These are phyloP conservation scores for Mortierella antarctica DNA, from an alignment of 192 early-diverging fungal species.

Conservation along the genomic window DNA sequence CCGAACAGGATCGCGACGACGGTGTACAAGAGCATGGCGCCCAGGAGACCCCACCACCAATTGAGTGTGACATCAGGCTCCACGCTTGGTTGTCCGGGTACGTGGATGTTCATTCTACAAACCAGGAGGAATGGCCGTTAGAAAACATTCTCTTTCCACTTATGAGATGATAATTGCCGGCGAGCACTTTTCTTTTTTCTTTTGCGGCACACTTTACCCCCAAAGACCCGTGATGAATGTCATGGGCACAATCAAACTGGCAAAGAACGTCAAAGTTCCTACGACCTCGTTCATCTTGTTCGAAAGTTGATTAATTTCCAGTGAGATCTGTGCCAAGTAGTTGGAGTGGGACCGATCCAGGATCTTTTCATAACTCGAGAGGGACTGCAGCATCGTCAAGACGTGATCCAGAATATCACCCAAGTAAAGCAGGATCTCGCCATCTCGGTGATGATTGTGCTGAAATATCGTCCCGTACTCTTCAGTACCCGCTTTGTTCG, in stretches of 20 bases:
- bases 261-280: slow-evolving; percentile 61
- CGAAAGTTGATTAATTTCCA: slow-evolving; percentile 72
- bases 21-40: slow-evolving; percentile 26
- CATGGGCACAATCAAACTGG: slow-evolving; percentile 67
- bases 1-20: slow-evolving; percentile 33
- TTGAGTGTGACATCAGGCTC: slow-evolving; percentile 7
- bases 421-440: slow-evolving; percentile 79
- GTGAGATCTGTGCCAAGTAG: slow-evolving; percentile 79
- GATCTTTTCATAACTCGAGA: slow-evolving; percentile 82
- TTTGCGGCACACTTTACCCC: slow-evolving; percentile 43
- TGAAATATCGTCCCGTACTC: too few relatives aligned
- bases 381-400: slow-evolving; percentile 82
- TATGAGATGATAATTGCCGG: neutral
- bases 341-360: slow-evolving; percentile 76
- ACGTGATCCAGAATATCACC: slow-evolving; percentile 87
- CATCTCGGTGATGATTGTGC: slow-evolving; percentile 16
- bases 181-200: too few relatives aligned
- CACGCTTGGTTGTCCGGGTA: slow-evolving; percentile 63
- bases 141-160: too few relatives aligned
- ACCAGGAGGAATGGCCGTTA: neutral
- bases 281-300: slow-evolving; percentile 64
- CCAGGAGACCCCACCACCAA: slow-evolving; percentile 32
- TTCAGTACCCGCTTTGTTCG: too few relatives aligned
- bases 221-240: slow-evolving; percentile 71
- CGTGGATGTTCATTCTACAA: slow-evolving; percentile 66